Percentiles rank a stretch among this genome's conserved stretches.
phyloP scores from a whole-genome alignment of 305 asterid species.

The Withania somnifera region DNA sequence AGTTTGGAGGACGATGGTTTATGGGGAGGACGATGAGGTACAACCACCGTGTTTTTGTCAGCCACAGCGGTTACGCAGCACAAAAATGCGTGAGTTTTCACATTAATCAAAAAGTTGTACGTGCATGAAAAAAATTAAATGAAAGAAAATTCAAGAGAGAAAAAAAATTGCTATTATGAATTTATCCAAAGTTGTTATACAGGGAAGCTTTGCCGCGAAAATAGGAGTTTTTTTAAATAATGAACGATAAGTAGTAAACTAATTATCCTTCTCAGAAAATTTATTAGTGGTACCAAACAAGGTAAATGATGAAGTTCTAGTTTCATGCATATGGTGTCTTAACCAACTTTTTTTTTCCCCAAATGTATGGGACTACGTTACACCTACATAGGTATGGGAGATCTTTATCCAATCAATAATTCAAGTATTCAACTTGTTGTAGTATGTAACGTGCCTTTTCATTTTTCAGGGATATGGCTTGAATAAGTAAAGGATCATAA shows the following conservation, averaged over 20 bases:
- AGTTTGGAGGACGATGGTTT: not conserved
- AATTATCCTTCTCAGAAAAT: not conserved
- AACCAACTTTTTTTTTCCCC: too few species aligned
- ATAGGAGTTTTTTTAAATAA: not conserved
- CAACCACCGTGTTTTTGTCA: not conserved
- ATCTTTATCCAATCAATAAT: too few species aligned
- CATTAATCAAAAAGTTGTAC: not conserved
- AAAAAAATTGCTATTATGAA: not conserved
- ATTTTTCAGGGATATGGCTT: too few species aligned
- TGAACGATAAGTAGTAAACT: not conserved
- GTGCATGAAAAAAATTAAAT: not conserved
- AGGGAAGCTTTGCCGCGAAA: not conserved
- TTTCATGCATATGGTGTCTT: too few species aligned
- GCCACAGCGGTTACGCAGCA: constrained; percentile 2
- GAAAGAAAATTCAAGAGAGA: not conserved
- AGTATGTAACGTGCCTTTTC: too few species aligned
- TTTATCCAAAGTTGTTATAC: not conserved
- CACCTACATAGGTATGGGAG: too few species aligned
- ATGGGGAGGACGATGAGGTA: not conserved
- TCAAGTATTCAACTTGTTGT: too few species aligned
- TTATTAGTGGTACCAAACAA: too few species aligned
- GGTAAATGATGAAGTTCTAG: too few species aligned
- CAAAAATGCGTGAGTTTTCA: not conserved
- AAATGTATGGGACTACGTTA: too few species aligned
- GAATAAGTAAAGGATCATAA: not conserved